These are phyloP conservation scores for Aspergillus ustus DNA, from an alignment of 2,329 filamentous ascomycete species.

Conservation along the genomic window DNA sequence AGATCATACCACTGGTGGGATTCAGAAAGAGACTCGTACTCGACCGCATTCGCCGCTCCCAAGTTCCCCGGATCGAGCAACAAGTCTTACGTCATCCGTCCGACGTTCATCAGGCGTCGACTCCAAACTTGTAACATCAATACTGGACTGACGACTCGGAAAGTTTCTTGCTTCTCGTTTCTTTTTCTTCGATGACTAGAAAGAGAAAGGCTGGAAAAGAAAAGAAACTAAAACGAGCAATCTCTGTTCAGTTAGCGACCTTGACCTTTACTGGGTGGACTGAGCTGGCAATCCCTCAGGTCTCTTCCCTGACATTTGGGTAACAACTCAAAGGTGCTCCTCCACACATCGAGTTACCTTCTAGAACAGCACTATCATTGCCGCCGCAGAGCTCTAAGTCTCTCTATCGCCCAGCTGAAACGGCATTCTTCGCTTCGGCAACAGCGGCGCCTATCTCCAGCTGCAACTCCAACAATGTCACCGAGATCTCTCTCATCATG, in stretches of 20 bases:
- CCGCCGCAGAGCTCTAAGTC: conserved; percentile 3
- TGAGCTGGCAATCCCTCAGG: conserved; percentile 8
- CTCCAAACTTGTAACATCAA: conserved; percentile 17
- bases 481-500: conserved; percentile 41
- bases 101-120: conserved; percentile 11
- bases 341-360: conserved; percentile 14
- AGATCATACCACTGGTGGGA: not conserved
- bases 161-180: conserved; percentile 5
- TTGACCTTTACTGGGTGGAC: not conserved
- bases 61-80: conserved; percentile 36
- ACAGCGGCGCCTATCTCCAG: conserved; percentile 16
- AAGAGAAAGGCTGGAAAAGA: not conserved
- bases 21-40: conserved; percentile 9
- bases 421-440: conserved; percentile 19
- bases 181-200: not conserved
- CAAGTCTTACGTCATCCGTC: conserved; percentile 44
- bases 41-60: conserved; percentile 31
- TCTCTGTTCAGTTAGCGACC: not conserved
- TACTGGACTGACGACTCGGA: not conserved
- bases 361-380: conserved; percentile 4
- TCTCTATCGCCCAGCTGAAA: conserved; percentile 14
- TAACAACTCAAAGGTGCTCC: conserved; percentile 5
- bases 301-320: conserved; percentile 8
- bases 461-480: conserved; percentile 37
- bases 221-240: not conserved